A percentile compares a stretch with the other conserved stretches of the same genome.
Conservation (phyloP, 2,329 filamentous ascomycete genomes). For the Lecanicillium sp. region DNA sequence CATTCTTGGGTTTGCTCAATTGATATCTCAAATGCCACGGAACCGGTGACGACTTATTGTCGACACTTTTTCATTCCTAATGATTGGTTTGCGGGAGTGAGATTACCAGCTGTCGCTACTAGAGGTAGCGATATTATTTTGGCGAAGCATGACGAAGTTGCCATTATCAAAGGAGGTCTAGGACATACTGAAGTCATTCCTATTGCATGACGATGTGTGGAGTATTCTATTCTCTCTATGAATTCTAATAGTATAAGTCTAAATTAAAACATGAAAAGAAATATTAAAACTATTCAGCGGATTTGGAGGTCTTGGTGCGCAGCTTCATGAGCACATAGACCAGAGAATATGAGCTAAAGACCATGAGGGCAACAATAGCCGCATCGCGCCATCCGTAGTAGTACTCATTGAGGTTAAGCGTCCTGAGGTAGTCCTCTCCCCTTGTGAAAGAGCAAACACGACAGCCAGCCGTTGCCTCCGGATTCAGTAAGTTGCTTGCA, state of each 20-base stretch:
- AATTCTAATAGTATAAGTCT: constrained; percentile 1
- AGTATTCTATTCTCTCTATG: background rate
- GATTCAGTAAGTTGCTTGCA: constrained; percentile 48
- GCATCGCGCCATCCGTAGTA: constrained; percentile 61
- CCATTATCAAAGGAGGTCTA: too few species aligned
- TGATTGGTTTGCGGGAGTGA: too few species aligned
- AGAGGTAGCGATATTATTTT: too few species aligned
- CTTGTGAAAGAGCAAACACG: constrained; percentile 51
- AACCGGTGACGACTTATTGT: too few species aligned
- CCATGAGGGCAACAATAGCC: constrained; percentile 50
- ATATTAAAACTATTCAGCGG: constrained; percentile 30
- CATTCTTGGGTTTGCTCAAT: too few species aligned
- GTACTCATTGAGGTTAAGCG: constrained; percentile 52
- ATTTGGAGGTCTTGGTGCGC: constrained; percentile 39
- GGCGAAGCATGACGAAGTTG: too few species aligned
- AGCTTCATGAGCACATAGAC: constrained; percentile 41
- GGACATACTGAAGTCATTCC: too few species aligned
- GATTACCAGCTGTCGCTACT: too few species aligned
- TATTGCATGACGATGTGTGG: too few species aligned
- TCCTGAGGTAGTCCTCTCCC: constrained; percentile 52
- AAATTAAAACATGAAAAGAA: background rate
- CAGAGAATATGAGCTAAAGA: constrained; percentile 41
- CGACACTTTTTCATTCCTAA: too few species aligned
- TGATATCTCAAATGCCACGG: too few species aligned
- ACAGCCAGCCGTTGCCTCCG: constrained; percentile 47